Evolutionary conservation across 768 basidiomycete species (phyloP).

Genomic region (Suillus fuscotomentosus): DNA sequence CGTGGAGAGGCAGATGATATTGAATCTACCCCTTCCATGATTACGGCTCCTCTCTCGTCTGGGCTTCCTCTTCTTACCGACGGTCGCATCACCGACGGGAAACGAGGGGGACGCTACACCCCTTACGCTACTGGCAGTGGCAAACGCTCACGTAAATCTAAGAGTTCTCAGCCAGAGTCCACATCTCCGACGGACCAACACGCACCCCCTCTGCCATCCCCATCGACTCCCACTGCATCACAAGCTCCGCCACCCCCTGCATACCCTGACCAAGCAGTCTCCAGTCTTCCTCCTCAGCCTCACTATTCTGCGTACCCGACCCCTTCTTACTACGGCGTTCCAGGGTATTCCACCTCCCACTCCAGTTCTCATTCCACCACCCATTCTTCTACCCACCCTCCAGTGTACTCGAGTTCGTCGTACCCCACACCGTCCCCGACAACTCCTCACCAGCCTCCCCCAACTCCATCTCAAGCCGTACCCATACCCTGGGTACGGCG

Average conservation of each 20-base stretch:
- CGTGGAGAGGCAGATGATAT: conserved; percentile 80
- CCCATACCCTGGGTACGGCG: conserved; percentile 22
- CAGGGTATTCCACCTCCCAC: conserved; percentile 19
- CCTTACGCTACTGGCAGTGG: conserved; percentile 35
- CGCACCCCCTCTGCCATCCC: conserved; percentile 21
- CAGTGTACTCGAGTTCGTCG: conserved; percentile 15
- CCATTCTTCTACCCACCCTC: conserved; percentile 12
- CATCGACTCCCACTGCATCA: conserved; percentile 28
- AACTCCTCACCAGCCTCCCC: conserved; percentile 20
- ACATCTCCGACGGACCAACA: conserved; percentile 31
- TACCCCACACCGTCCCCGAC: conserved; percentile 19
- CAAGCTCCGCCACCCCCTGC: conserved; percentile 24
- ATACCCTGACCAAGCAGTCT: conserved; percentile 28
- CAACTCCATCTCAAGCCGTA: conserved; percentile 21
- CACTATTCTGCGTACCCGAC: conserved; percentile 33
- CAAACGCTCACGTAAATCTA: conserved; percentile 41
- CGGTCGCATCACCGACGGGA: conserved; percentile 40
- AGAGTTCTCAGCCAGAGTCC: conserved; percentile 24
- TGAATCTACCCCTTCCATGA: conserved; percentile 41
- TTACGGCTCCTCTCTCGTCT: conserved; percentile 42
- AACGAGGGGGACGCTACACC: conserved; percentile 42
- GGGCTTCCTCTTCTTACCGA: conserved; percentile 51
- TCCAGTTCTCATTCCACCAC: neutral
- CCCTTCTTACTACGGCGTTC: conserved; percentile 31
- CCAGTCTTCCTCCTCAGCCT: conserved; percentile 23